Percentiles rank a stretch among this genome's conserved stretches.
Evolutionary conservation across 495 filamentous ascomycete species (phyloP).

Genomic region (Penicillium bovifimosum): DNA sequence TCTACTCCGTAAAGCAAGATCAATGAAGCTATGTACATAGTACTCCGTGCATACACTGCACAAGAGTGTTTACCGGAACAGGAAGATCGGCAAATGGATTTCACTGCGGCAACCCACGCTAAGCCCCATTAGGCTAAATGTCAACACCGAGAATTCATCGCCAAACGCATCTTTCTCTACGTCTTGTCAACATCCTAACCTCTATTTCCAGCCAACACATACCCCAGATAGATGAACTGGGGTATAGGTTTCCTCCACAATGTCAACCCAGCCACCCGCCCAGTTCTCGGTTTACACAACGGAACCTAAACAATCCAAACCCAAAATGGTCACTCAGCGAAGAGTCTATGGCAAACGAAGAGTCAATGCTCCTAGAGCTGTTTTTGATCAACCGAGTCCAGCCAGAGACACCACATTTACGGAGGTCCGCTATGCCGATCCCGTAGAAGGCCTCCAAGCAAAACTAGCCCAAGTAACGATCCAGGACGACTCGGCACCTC

Average conservation of each 20-base stretch:
- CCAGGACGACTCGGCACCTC: slow-evolving; percentile 9
- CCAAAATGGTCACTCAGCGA: slow-evolving; percentile 24
- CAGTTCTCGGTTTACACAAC: slow-evolving; percentile 15
- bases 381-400: slow-evolving; percentile 39
- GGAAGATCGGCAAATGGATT: not conserved
- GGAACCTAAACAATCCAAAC: slow-evolving; percentile 14
- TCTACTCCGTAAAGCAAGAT: no score
- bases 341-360: slow-evolving; percentile 42
- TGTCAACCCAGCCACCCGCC: slow-evolving; percentile 7
- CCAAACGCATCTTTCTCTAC: not conserved
- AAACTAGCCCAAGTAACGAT: slow-evolving; percentile 36
- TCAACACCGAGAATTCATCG: slow-evolving; percentile 18
- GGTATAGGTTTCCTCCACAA: not conserved
- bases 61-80: no score
- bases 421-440: slow-evolving; percentile 10
- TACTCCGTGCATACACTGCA: no score
- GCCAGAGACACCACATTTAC: slow-evolving; percentile 9
- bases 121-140: slow-evolving; percentile 23
- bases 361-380: slow-evolving; percentile 36
- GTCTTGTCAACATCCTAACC: not conserved
- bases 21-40: no score
- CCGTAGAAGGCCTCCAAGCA: slow-evolving; percentile 26
- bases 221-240: not conserved
- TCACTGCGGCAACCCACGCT: slow-evolving; percentile 25
- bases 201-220: no score